Base-by-base conservation (phyloP, 306 rosid species). In the Rosa persica region DNA sequence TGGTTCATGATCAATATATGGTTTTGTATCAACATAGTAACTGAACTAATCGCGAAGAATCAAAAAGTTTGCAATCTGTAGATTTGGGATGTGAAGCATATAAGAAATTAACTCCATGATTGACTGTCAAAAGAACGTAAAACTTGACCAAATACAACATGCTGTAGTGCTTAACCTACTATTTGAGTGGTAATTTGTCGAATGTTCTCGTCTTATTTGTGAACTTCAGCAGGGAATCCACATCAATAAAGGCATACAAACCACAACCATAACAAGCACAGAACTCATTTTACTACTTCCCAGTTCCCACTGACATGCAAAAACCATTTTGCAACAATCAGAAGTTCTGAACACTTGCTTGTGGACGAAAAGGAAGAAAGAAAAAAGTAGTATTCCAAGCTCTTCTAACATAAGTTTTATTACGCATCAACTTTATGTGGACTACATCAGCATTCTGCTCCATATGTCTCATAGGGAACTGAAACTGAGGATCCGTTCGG, bases 391-490 rank as follows among this genome's bases (percentile, higher is more conserved):
- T n/a, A 46, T 39, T 30, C 19, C 76, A 54, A 54, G 22, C 27
- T 71, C 44, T 48, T 48, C 61, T 72, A 16, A 2, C 25, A 48
- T 16, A 72, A 49, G 27, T 72, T 49, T 93, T 89, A 84, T 89
- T 93, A 15, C 86, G 87, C 87, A 86, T 69, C 78, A 93, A 40
- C 87, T 93, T 93, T 74, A 93, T 64, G 74, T 95, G 97, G 80
- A 95, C 98, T 81, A 86, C 70, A 79, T 92, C 98, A 65, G 90
- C 92, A 80, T 85, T 90, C 4, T 73, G 81, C 87, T 86, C 92
- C 8, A 83, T 39, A 22, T 48, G 69, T 6, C 69, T 64, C 22
- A 1, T 2, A 13, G n/a, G 69, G 17, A 64, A 15, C 43, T 34
- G 76, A 71, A 73, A 54, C 55, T 27, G 75, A 78, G 84, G 22